A percentile compares a stretch with the other conserved stretches of the same genome.
Evolutionary conservation across 805 yeast genomes (phyloP).

Genomic region (Lipomyces chichibuensis): DNA sequence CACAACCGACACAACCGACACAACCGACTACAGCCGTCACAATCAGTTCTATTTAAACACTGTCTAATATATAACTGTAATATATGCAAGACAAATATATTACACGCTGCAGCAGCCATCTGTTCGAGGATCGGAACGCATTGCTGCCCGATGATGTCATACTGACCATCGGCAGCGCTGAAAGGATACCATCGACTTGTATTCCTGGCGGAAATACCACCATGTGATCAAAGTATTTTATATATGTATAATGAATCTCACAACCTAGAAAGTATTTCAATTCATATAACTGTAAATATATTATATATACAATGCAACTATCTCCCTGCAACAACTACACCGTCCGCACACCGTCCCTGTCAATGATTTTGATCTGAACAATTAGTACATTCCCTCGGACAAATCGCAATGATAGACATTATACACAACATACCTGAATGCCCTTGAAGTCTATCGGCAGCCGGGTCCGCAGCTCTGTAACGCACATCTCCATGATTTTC

Average conservation of each 20-base stretch:
- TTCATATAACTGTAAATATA: not conserved
- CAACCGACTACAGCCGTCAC: too few relatives aligned
- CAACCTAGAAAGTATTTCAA: not conserved
- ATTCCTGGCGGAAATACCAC: too few relatives aligned
- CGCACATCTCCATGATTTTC: conserved; percentile 68
- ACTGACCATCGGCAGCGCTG: not conserved
- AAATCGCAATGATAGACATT: conserved; percentile 10
- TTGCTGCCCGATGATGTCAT: not conserved
- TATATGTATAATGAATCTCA: not conserved
- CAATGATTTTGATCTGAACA: conserved; percentile 61
- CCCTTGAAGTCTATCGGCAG: conserved; percentile 97
- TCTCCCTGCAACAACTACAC: conserved; percentile 37
- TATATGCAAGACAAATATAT: not conserved
- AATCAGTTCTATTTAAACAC: too few relatives aligned
- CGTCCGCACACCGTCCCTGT: conserved; percentile 59
- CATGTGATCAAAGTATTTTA: not conserved
- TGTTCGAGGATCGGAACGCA: not conserved
- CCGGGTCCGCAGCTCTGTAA: conserved; percentile 77
- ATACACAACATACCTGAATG: conserved; percentile 48
- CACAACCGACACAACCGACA: too few relatives aligned
- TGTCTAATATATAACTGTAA: not conserved
- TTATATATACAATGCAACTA: not conserved
- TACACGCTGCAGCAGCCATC: not conserved
- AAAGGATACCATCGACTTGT: not conserved
- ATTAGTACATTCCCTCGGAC: not conserved